phyloP scores from a whole-genome alignment of 1,284 basidiomycete genomes.

The Peniophora sp. region DNA sequence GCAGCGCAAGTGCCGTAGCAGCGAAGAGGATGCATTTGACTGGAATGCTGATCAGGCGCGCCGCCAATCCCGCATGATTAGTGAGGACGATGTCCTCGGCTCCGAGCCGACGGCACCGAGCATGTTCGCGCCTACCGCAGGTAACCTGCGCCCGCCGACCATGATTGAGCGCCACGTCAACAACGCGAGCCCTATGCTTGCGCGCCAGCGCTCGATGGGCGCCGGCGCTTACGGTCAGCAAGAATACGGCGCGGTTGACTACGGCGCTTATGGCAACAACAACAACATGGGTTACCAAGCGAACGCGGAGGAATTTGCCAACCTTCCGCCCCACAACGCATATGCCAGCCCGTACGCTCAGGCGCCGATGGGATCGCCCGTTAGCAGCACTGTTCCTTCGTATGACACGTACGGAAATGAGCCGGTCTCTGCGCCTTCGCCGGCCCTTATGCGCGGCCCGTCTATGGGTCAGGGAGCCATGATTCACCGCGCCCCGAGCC shows the following conservation, averaged over 20 bases:
- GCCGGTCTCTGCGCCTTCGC: slow-evolving; percentile 5
- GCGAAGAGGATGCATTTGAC: slow-evolving; percentile 24
- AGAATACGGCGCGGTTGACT: slow-evolving; percentile 12
- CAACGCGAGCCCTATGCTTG: slow-evolving; percentile 17
- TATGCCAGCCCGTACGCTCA: slow-evolving; percentile 27
- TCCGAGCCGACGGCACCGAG: background rate
- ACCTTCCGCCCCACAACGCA: slow-evolving; percentile 20
- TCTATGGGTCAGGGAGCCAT: slow-evolving; percentile 6
- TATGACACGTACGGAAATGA: slow-evolving; percentile 18
- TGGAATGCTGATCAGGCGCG: slow-evolving; percentile 51
- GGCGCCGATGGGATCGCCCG: slow-evolving; percentile 23
- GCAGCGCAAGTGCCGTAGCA: slow-evolving; percentile 39
- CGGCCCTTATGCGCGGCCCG: slow-evolving; percentile 12
- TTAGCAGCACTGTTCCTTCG: slow-evolving; percentile 14
- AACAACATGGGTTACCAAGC: too few species aligned
- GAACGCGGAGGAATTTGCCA: too few species aligned
- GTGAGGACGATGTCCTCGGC: slow-evolving; percentile 31
- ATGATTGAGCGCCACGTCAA: slow-evolving; percentile 45
- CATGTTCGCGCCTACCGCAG: slow-evolving; percentile 15
- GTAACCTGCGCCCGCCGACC: slow-evolving; percentile 40
- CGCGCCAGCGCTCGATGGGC: slow-evolving; percentile 13
- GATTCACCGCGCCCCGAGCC: slow-evolving; percentile 10
- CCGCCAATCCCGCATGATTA: slow-evolving; percentile 50
- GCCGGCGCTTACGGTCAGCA: slow-evolving; percentile 6
- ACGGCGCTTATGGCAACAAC: slow-evolving; percentile 8